Evolutionary conservation across 2,329 filamentous ascomycete species (phyloP), one percentile per base, ranked within the genome.

Genomic region (Lasiodiplodia sp.): DNA sequence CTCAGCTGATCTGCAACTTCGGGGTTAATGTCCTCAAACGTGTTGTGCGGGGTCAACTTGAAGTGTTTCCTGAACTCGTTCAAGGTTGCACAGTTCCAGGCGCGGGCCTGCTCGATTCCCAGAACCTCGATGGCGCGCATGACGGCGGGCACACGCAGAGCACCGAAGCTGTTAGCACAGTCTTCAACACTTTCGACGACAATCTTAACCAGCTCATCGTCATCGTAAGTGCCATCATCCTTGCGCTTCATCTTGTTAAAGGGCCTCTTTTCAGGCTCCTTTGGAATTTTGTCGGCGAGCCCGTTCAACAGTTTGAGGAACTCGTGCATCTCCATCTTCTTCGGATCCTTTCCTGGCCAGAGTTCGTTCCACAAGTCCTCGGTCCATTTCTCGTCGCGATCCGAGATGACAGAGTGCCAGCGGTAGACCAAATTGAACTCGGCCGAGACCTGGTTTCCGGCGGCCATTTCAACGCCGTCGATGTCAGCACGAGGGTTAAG

Each of bases 391-490:
- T 96, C 93, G 74, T 97, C 93, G 71, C 87, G 89, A 69, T 88
- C 86, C 47, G 86, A 87, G 73, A 96, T 92, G 72, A 91, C 89
- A 3, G 92, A 93, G 81, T 96, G 93, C 92, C 93, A 96, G 71
- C 93, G 86, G 78, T 97, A 96, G 72, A 92, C 91, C 11, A 97
- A 85, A 76, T 96, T 96, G 84, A 97, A 97, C 81, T 97, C 93
- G 3, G 91, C 92, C 0, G 92, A 95, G 5, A 95, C 92, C 71
- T 91, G 89, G 74, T 96, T 96, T 63, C 93, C 93, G 0, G 91
- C 88, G 52, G 92, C 93, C 28, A 89, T 85, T 55, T 92, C 88
- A 0, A 91, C 86, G 0, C 87, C 86, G 38, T 84, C 83, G 78
- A 90, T 91, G 72, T 91, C 88, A 14, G 88, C 86, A 28, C 93